Evolutionary conservation across 371 early-diverging fungal species (phyloP), one percentile per base, ranked within the genome.

Genomic region (Nematocida ironsii): DNA sequence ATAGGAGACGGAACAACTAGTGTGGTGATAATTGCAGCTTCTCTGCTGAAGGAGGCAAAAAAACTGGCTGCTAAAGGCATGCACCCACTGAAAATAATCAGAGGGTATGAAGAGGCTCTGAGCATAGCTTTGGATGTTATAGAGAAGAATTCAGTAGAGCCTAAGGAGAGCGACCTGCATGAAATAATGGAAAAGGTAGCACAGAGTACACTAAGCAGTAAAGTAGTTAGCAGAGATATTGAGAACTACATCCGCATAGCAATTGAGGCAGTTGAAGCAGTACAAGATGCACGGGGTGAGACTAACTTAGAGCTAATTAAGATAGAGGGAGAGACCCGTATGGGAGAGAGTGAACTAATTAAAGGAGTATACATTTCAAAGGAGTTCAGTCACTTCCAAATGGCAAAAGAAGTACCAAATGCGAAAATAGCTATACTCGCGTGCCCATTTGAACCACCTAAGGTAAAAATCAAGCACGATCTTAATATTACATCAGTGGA

Each of bases 1-100:
- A 95, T 98, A 87, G 99, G 99, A 75, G 99, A 99, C 89, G 99
- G 99, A 72, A 99, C 99, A 45, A 99, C 99, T 18, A 94, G 96
- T 86, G 95, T 99, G 78, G 98, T 98, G 85, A 71, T 99, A 5
- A 90, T 99, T 72, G 98, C 99, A 57, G 94, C 97, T 68, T 94
- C 97, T 42, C 88, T 99, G 42, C 89, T 99, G 78, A 95, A 94
- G 87, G 93, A 97, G 88, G 94, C 96, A 45, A 95, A 95, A 87
- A 90, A 89, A 75, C 89, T 99, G 60, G 88, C 98, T 73, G 94
- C 94, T 83, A 91, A 93, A 69, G 98, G 98, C 61, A 93, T 99
- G 84, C 99, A 99, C 85, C 98, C 98, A 67, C 94, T 97, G 82
- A 93, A 95, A 85, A 94, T 99, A 83, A 91, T 97, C 45, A 96